Evolutionary conservation across 768 basidiomycete species (phyloP).

Genomic region (Boletus subcaerulescens): DNA sequence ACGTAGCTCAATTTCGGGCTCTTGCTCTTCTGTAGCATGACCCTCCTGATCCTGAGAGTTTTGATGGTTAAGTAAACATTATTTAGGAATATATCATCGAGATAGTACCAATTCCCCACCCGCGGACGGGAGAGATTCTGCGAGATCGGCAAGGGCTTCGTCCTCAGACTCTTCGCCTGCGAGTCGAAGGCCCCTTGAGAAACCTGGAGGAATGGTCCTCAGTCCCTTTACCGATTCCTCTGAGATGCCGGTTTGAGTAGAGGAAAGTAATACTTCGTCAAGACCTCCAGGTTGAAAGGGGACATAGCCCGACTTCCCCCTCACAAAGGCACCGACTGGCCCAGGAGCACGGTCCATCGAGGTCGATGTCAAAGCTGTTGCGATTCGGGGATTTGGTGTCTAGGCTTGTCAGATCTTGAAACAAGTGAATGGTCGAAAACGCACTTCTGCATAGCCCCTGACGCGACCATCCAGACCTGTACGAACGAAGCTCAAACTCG

Average conservation of each 20-base stretch:
- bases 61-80: slow-evolving; percentile 24
- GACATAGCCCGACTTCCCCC: slow-evolving; percentile 90
- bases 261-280: slow-evolving; percentile 51
- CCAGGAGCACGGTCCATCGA: slow-evolving; percentile 84
- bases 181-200: slow-evolving; percentile 75
- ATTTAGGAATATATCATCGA: slow-evolving; percentile 3
- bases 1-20: slow-evolving; percentile 19
- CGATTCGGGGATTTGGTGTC: slow-evolving; percentile 52
- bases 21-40: slow-evolving; percentile 19
- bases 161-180: slow-evolving; percentile 54
- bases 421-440: slow-evolving; percentile 12
- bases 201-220: slow-evolving; percentile 76
- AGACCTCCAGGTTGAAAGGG: slow-evolving; percentile 96
- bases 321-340: slow-evolving; percentile 75
- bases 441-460: slow-evolving; percentile 78
- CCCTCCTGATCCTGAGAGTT: slow-evolving; percentile 18
- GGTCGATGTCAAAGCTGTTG: slow-evolving; percentile 79
- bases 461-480: slow-evolving; percentile 78
- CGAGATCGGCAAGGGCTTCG: slow-evolving; percentile 36
- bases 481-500: slow-evolving; percentile 68
- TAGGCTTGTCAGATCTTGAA: slow-evolving; percentile 27
- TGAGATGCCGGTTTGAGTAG: slow-evolving; percentile 27
- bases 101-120: slow-evolving; percentile 16
- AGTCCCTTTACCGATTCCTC: slow-evolving; percentile 45
- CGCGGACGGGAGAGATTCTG: slow-evolving; percentile 14